Evolutionary conservation across 176 grass and related monocot genomes (phyloP).

Genomic region (Zoysia pacifica): DNA sequence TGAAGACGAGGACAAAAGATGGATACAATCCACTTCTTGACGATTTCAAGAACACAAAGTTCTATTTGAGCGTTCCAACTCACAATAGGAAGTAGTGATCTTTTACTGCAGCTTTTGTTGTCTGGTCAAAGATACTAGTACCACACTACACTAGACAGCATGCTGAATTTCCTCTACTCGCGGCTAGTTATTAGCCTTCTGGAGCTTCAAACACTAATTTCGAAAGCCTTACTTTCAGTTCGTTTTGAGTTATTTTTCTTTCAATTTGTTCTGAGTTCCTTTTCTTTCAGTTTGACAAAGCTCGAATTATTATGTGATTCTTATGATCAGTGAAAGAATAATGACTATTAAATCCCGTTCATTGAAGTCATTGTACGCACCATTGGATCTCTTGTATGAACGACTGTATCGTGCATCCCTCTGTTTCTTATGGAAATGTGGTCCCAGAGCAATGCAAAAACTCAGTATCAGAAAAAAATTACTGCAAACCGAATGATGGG

Average conservation of each 20-base stretch:
- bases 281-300: background rate
- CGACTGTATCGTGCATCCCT: background rate
- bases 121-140: background rate
- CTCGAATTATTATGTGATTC: background rate
- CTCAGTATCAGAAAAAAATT: background rate
- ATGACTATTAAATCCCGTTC: background rate
- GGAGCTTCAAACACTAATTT: background rate
- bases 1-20: slow-evolving; percentile 89
- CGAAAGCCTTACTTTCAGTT: background rate
- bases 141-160: background rate
- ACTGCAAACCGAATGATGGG: background rate
- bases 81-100: slow-evolving; percentile 60
- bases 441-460: background rate
- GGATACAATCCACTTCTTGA: slow-evolving; percentile 92
- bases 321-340: background rate
- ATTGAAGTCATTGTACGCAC: background rate
- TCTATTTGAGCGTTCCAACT: slow-evolving; percentile 89
- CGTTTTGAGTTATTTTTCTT: background rate
- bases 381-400: background rate
- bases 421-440: background rate
- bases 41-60: slow-evolving; percentile 95
- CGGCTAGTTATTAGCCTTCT: background rate
- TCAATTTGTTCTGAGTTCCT: background rate
- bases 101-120: background rate
- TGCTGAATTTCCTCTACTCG: background rate